These are phyloP conservation scores for Rhizopus stolonifer DNA, from an alignment of 371 early-diverging fungal genomes.

Conservation along the genomic window DNA sequence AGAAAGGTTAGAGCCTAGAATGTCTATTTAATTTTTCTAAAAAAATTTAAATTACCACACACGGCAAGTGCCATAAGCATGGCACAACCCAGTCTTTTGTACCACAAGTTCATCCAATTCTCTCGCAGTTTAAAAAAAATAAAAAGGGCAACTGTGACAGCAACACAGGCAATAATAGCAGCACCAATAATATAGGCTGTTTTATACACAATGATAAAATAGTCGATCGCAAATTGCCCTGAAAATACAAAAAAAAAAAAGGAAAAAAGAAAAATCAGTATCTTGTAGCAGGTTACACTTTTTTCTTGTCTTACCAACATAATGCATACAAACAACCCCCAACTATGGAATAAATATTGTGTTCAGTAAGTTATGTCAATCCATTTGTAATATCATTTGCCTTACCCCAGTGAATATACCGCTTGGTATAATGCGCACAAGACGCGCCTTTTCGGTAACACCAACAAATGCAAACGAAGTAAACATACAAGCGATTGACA, in stretches of 20 bases:
- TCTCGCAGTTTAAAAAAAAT: conserved; percentile 53
- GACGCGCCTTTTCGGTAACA: conserved; percentile 39
- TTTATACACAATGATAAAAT: conserved; percentile 31
- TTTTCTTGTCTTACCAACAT: conserved; percentile 40
- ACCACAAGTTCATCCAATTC: conserved; percentile 48
- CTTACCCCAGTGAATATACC: conserved; percentile 49
- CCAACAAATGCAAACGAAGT: conserved; percentile 46
- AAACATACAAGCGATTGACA: conserved; percentile 44
- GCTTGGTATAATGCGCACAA: conserved; percentile 35
- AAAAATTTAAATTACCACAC: conserved; percentile 45
- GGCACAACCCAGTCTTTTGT: conserved; percentile 47
- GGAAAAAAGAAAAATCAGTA: too few species aligned
- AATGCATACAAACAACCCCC: conserved; percentile 48
- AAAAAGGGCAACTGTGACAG: conserved; percentile 36
- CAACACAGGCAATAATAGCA: conserved; percentile 36
- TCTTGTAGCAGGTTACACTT: neutral
- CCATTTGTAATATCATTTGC: too few species aligned
- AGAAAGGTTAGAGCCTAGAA: neutral
- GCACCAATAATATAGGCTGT: conserved; percentile 36
- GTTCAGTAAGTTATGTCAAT: neutral
- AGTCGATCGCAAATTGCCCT: conserved; percentile 51
- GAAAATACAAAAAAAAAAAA: neutral
- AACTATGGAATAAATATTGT: conserved; percentile 15
- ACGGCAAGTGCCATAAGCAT: conserved; percentile 47
- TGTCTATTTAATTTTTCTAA: neutral